Evolutionary conservation across 495 filamentous ascomycete genomes (phyloP), one percentile per base, ranked within the genome.

Genomic region (Tuber borchii): DNA sequence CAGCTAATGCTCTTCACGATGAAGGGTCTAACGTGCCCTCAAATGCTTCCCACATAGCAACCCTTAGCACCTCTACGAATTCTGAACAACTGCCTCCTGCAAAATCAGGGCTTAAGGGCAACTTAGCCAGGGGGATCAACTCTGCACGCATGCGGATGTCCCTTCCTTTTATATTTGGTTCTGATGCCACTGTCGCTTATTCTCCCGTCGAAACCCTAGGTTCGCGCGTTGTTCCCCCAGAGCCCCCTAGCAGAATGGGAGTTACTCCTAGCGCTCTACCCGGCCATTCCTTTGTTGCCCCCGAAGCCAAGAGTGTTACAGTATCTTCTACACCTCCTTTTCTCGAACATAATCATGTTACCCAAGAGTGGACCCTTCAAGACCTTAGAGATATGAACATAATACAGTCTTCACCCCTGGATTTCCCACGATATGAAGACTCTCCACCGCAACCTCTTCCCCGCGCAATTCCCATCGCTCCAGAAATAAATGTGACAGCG

Each of bases 91-190:
- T 12, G 43, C 31, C 37, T 71, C 78, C 2, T 61, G 51, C 45
- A 44, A 77, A 70, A 39, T 37, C 70, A 69, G 69, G 78, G 37
- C 79, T 79, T n/a, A 79, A 70, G 31, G 44, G 71, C 6, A 77
- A 70, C 14, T 42, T 79, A 72, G 61, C 73, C 4, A 79, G 71
- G 65, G 73, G 76, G 39, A 73, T 79, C 43, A 75, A 61, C 61
- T 79, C 76, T 71, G 78, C 78, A 12, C 73, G 76, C 71, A 79
- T 73, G 22, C 72, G 65, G 73, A 75, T 79, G 77, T 75, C 78
- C 43, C 76, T 75, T 43, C 78, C 78, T 43, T 79, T 79, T 19
- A 45, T 79, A 46, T 74, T 72, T 12, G 37, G 71, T 12, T 46
- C 76, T 40, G 73, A 31, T 42, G 34, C 44, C 45, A 69, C 69